Base-by-base conservation (phyloP, 2,329 filamentous ascomycete genomes). In the Clonostachys sp. region DNA sequence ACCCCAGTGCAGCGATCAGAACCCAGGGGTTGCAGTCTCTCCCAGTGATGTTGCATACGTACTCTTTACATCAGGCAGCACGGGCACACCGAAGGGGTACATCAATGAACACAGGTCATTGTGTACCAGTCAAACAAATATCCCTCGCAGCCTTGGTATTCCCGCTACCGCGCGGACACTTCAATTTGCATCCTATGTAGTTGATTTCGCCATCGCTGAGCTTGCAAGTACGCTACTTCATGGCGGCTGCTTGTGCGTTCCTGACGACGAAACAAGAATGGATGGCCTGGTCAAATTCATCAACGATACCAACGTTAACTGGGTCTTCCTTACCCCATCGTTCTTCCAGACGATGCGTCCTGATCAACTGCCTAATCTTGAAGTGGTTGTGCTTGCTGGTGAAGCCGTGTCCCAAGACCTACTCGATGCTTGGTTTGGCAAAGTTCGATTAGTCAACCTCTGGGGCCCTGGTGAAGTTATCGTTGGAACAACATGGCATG, bases 61-160 rank as follows among this genome's bases (percentile, higher is more conserved):
- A n/a, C 86, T 86, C 2, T 91, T 90, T 64, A 89, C 86, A 1
- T 89, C 84, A 5, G 87, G 87, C 35, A 89, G 87, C 0, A 91
- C 87, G 1, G 87, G 87, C 54, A 83, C 81, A 53, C 87, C 87
- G 16, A 91, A 91, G 65, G 87, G 87, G 46, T 91, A 91, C 59
- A 86, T 85, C 46, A 91, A 91, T 60, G 84, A 87, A 3, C 87
- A 91, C 62, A 75, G 80, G 56, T 87, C 87, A 8, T n/a, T 39
- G 7, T 39, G 36, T 18, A 39, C 36, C 14, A 39, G 36, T 39
- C 36, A n/a, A 18, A 39, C 17, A 5, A 39, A 39, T 12, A 39
- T 39, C 7, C 14, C 36, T n/a, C 14, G 14, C 36, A 39, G 14
- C 36, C 36, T n/a, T 4, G 36, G 17, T 12, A 18, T 18, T 18